These are phyloP conservation scores for Fragosphaeria purpurea DNA, from an alignment of 2,329 filamentous ascomycete genomes.

Conservation along the genomic window DNA sequence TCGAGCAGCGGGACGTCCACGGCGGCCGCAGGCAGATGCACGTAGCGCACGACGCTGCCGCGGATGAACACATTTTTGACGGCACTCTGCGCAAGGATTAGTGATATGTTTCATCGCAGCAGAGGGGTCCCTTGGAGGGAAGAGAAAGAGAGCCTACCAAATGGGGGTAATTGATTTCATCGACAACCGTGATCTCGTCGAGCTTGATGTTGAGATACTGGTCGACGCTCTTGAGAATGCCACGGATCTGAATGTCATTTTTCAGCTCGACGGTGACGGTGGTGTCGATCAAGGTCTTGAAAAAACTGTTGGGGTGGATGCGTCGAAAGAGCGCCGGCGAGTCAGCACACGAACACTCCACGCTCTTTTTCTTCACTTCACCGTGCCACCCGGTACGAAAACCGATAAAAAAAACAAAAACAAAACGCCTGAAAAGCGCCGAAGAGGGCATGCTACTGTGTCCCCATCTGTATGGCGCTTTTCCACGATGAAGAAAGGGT, in stretches of 20 bases:
- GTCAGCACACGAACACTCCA: not conserved
- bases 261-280: slow-evolving; percentile 98
- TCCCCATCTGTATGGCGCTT: too few species aligned
- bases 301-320: slow-evolving; percentile 56
- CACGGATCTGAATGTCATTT: slow-evolving; percentile 96
- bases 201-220: slow-evolving; percentile 99
- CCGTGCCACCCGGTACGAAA: too few species aligned
- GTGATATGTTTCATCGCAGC: not conserved
- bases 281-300: slow-evolving; percentile 96
- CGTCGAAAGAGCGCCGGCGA: not conserved
- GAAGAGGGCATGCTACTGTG: too few species aligned
- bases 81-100: slow-evolving; percentile 38
- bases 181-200: slow-evolving; percentile 85
- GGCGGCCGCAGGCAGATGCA: slow-evolving; percentile 71
- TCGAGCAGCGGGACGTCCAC: slow-evolving; percentile 82
- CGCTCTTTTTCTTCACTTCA: not conserved
- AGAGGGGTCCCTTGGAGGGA: not conserved
- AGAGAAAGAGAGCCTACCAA: slow-evolving; percentile 43
- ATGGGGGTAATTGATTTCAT: slow-evolving; percentile 92
- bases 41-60: slow-evolving; percentile 85
- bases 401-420: not conserved
- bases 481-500: too few species aligned
- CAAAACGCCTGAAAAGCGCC: too few species aligned
- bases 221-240: slow-evolving; percentile 92
- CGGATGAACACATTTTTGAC: slow-evolving; percentile 96